A percentile compares a stretch with the other conserved stretches of the same genome.
Conservation (phyloP, 164 flowering plant species). For the Dillenia turbinata region DNA sequence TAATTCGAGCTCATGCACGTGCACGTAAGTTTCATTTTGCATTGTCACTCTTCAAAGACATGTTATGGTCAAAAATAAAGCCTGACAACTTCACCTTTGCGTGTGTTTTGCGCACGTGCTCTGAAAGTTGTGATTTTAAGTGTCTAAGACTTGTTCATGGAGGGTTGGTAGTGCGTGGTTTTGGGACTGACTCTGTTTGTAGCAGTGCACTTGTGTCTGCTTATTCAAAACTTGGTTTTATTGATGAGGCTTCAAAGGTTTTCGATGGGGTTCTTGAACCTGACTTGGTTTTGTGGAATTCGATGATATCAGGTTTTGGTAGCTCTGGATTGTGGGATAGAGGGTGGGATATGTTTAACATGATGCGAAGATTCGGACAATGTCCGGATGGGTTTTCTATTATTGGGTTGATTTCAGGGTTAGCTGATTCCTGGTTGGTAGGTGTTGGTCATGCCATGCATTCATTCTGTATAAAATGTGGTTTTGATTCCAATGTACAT, state of each 20-base stretch:
- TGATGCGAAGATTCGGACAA: slow-evolving; percentile 39
- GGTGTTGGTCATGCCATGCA: slow-evolving; percentile 49
- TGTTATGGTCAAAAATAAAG: slow-evolving; percentile 35
- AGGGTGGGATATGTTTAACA: slow-evolving; percentile 38
- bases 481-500: slow-evolving; percentile 47
- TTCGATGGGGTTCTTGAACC: slow-evolving; percentile 42
- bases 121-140: slow-evolving; percentile 32
- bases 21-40: slow-evolving; percentile 32
- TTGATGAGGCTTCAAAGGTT: slow-evolving; percentile 50
- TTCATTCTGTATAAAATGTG: slow-evolving; percentile 51
- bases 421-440: slow-evolving; percentile 29
- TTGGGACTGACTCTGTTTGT: slow-evolving; percentile 38
- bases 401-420: slow-evolving; percentile 49
- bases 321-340: slow-evolving; percentile 39
- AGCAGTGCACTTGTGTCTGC: slow-evolving; percentile 65
- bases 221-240: slow-evolving; percentile 52
- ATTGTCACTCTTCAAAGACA: slow-evolving; percentile 37
- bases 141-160: slow-evolving; percentile 50
- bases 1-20: slow-evolving; percentile 68
- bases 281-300: slow-evolving; percentile 72
- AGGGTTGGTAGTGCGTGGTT: slow-evolving; percentile 38
- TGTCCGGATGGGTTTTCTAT: slow-evolving; percentile 63
- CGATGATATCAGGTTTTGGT: slow-evolving; percentile 61
- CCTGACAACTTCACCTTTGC: slow-evolving; percentile 80
- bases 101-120: slow-evolving; percentile 54